Percentiles rank a stretch among this genome's conserved stretches.
These are phyloP conservation scores for Halophytophthora polymorphica DNA, from an alignment of 352 stramenopile genomes.

Conservation along the genomic window DNA sequence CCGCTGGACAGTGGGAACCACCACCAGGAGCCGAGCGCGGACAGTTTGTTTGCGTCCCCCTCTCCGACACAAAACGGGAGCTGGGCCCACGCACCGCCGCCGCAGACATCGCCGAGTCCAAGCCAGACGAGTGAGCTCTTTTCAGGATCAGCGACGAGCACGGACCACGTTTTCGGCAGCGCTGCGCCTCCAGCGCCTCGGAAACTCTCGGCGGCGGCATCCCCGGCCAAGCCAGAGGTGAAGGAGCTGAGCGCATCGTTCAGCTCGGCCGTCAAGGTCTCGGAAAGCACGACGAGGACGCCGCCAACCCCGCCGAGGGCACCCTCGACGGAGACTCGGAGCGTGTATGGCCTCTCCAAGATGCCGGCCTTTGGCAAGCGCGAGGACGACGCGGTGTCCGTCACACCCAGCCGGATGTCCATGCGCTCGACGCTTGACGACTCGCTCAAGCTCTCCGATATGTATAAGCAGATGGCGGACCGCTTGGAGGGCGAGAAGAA, in stretches of 20 bases:
- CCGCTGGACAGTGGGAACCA: constrained; percentile 7
- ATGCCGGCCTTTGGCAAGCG: constrained; percentile 16
- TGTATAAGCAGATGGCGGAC: constrained; percentile 84
- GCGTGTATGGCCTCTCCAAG: constrained; percentile 14
- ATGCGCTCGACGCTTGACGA: constrained; percentile 54
- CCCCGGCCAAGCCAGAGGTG: constrained; percentile 12
- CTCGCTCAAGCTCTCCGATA: constrained; percentile 60
- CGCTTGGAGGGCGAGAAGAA: constrained; percentile 74
- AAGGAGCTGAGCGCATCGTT: constrained; percentile 14
- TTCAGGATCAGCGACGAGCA: constrained; percentile 24
- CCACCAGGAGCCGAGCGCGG: constrained; percentile 19
- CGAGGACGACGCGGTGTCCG: constrained; percentile 29
- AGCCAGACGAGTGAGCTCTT: constrained; percentile 34
- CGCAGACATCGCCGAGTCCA: constrained; percentile 12
- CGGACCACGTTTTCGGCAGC: constrained; percentile 36
- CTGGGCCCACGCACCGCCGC: no score
- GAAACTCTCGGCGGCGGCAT: constrained; percentile 1
- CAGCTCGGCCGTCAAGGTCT: constrained; percentile 16
- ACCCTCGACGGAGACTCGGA: constrained; percentile 14
- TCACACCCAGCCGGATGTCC: constrained; percentile 30
- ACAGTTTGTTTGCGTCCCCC: constrained; percentile 27
- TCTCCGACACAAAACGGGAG: constrained; percentile 17
- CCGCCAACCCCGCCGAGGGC: constrained; percentile 10
- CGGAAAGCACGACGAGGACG: constrained; percentile 10
- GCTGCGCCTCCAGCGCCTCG: constrained; percentile 8